Evolutionary conservation across 257 asterid genomes (phyloP).

Genomic region (Nicotiana sylvestris): DNA sequence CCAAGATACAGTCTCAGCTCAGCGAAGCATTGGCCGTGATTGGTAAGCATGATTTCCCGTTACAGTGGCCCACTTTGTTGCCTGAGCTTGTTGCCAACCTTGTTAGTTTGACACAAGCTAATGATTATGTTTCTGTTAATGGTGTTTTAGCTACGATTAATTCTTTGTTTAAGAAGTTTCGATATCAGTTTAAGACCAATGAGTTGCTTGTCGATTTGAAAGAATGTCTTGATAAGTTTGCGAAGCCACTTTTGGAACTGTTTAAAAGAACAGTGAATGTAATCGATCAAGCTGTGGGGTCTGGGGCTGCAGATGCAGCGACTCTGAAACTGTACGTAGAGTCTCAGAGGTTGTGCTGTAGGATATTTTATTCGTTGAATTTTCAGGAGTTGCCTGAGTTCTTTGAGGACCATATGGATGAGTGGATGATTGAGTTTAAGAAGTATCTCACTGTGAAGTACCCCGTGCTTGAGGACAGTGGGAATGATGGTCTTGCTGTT

Average conservation of each 20-base stretch:
- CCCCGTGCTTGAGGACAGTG: constrained; percentile 60
- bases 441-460: constrained; percentile 63
- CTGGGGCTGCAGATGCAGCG: constrained; percentile 39
- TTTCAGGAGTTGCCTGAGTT: constrained; percentile 75
- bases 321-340: constrained; percentile 60
- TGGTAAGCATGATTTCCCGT: constrained; percentile 83
- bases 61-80: constrained; percentile 61
- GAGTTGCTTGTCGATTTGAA: constrained; percentile 72
- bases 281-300: constrained; percentile 45
- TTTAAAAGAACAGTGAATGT: constrained; percentile 56
- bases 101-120: constrained; percentile 46
- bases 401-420: constrained; percentile 86
- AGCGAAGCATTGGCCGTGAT: constrained; percentile 78
- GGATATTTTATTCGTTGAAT: constrained; percentile 73
- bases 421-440: constrained; percentile 85
- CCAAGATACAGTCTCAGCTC: constrained; percentile 72
- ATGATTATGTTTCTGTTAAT: constrained; percentile 75
- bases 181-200: constrained; percentile 63
- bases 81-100: constrained; percentile 70
- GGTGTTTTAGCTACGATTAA: constrained; percentile 67
- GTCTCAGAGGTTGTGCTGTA: constrained; percentile 84
- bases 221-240: constrained; percentile 79
- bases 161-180: constrained; percentile 72
- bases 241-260: constrained; percentile 60
- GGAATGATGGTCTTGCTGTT: constrained; percentile 67